Evolutionary conservation across 495 filamentous ascomycete genomes (phyloP), one percentile per base, ranked within the genome.

Genomic region (Chaetomidium leptoderma): DNA sequence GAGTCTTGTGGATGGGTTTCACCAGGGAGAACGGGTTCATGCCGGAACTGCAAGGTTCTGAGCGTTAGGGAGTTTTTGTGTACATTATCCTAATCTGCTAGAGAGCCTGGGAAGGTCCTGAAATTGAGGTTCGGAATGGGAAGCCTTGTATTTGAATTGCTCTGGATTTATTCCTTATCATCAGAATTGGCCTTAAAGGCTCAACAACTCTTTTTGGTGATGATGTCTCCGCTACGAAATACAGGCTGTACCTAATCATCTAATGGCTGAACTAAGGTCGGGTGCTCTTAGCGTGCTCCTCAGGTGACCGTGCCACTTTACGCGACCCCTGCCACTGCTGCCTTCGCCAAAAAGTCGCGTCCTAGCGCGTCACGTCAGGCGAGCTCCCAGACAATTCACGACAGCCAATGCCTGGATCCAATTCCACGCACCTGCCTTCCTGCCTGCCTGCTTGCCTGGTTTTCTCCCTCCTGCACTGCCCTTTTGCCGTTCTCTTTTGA

Each of bases 301-400:
- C n/a, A n/a, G n/a, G 59, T 64, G 62, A 62, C 62, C 35, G 55
- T 51, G 46, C 48, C 59, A 62, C 58, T 64, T 65, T 65, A 62
- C 64, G 64, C 62, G 62, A 62, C 40, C 35, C 50, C 21, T 48
- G 53, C 27, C 29, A 21, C 37, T 58, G 58, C 53, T 58, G 57
- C 61, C 57, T 59, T 36, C 16, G 29, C 45, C 6, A 24, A 39
- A n/a, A 58, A 58, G 63, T 62, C 63, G 63, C 62, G 62, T 65
- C 40, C 11, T 9, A 66, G 44, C 62, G 64, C 58, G 59, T 66
- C 58, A 53, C 36, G 55, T 40, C 13, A 39, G 47, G 13, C n/a
- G 50, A 58, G 26, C 11, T 10, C 45, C 32, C 11, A 4, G 2
- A 33, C 53, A 37, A 45, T 45, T 32, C 7, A 44, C 24, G 8